phyloP scores from a whole-genome alignment of 1,139 yeast genomes.

The Yamadazyma sp. region DNA sequence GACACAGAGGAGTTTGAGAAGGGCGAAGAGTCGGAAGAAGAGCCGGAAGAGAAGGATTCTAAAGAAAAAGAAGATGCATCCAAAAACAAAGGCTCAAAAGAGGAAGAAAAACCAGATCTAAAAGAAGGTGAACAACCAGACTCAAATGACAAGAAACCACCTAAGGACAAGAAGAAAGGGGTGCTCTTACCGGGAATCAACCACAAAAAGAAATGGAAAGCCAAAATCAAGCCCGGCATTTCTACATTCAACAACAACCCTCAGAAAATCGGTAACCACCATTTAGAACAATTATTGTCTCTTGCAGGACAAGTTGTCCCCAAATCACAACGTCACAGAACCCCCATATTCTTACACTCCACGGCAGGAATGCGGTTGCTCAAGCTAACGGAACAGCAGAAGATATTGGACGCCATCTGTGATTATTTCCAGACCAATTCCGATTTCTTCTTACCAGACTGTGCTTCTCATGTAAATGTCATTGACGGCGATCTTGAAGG shows the following conservation, averaged over 20 bases:
- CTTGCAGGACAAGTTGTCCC: slow-evolving; percentile 65
- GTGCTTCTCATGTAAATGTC: slow-evolving; percentile 60
- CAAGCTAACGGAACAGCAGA: slow-evolving; percentile 52
- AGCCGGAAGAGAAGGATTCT: slow-evolving; percentile 16
- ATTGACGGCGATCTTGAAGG: slow-evolving; percentile 82
- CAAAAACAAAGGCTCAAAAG: too few relatives aligned
- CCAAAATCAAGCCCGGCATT: slow-evolving; percentile 67
- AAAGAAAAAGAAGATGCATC: slow-evolving; percentile 2
- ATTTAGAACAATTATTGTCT: slow-evolving; percentile 53
- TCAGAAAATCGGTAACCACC: slow-evolving; percentile 57
- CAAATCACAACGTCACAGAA: slow-evolving; percentile 60
- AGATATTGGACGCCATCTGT: slow-evolving; percentile 57
- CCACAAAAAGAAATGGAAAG: slow-evolving; percentile 54
- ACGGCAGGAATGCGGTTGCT: slow-evolving; percentile 81
- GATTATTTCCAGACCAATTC: slow-evolving; percentile 51
- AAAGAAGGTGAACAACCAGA: too few relatives aligned
- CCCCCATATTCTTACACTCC: slow-evolving; percentile 76
- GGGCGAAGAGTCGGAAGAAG: slow-evolving; percentile 8
- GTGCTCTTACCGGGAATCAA: slow-evolving; percentile 38
- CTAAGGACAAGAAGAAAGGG: slow-evolving; percentile 13
- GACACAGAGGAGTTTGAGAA: slow-evolving; percentile 15
- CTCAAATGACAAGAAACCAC: too few relatives aligned
- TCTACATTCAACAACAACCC: slow-evolving; percentile 54
- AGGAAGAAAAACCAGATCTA: too few relatives aligned
- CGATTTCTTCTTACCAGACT: slow-evolving; percentile 58